Evolutionary conservation across 2,329 filamentous ascomycete species (phyloP).

Genomic region (Clonostachys rhizophaga): DNA sequence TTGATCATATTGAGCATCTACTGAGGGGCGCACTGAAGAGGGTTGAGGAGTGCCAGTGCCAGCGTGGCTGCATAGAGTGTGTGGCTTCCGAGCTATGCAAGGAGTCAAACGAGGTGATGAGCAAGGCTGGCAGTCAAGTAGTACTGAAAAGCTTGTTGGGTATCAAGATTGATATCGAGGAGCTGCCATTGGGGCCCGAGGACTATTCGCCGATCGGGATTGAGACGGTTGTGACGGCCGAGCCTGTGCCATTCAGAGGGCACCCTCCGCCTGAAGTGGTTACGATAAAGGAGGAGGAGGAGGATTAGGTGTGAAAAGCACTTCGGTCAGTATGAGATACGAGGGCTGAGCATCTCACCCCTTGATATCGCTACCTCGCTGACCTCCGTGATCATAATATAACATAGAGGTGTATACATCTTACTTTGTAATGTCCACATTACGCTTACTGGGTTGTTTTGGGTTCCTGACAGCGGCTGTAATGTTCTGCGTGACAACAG

Average conservation of each 20-base stretch:
- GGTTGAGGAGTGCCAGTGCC: constrained; percentile 71
- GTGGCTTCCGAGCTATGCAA: constrained; percentile 82
- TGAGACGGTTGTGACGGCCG: constrained; percentile 76
- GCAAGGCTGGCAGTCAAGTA: constrained; percentile 81
- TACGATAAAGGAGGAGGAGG: background rate
- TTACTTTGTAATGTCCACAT: too few relatives aligned
- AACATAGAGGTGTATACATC: too few relatives aligned
- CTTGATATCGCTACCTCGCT: too few relatives aligned
- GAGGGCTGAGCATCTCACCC: too few relatives aligned
- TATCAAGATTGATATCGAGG: constrained; percentile 74
- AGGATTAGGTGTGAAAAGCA: constrained; percentile 1
- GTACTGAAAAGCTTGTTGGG: constrained; percentile 73
- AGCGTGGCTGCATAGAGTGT: constrained; percentile 83
- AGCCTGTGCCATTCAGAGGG: constrained; percentile 50
- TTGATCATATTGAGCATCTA: constrained; percentile 83
- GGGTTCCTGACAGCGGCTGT: too few relatives aligned
- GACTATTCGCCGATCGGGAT: constrained; percentile 64
- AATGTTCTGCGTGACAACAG: too few relatives aligned
- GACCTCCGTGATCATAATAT: too few relatives aligned
- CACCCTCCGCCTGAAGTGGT: background rate
- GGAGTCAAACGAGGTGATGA: constrained; percentile 87
- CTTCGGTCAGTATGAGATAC: too few relatives aligned
- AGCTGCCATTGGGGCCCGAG: constrained; percentile 82
- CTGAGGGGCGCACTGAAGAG: constrained; percentile 71
- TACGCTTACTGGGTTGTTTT: too few relatives aligned